These are phyloP conservation scores for Heritiera littoralis DNA, from an alignment of 345 rosid species.

Conservation along the genomic window DNA sequence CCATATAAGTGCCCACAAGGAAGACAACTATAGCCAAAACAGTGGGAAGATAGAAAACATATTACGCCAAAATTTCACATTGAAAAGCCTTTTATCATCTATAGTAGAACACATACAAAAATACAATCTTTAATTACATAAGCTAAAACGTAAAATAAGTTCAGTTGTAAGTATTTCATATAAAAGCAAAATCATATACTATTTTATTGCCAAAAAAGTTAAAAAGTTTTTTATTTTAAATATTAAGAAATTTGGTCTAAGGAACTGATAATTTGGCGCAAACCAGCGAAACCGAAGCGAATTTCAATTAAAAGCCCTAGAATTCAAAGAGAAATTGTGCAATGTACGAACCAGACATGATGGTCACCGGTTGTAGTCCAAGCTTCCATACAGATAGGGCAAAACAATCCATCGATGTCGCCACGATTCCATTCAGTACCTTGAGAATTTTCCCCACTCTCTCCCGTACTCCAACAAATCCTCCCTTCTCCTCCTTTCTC, in stretches of 20 bases:
- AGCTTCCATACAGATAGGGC: conserved; percentile 79
- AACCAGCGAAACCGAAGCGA: background rate
- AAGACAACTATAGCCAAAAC: conserved; percentile 58
- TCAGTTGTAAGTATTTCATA: background rate
- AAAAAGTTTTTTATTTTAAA: background rate
- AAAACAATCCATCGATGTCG: conserved; percentile 66
- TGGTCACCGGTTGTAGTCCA: conserved; percentile 74
- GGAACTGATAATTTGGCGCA: background rate
- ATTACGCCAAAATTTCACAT: conserved; percentile 5
- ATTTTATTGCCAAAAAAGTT: background rate
- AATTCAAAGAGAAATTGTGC: background rate
- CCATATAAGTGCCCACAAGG: conserved; percentile 96
- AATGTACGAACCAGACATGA: conserved; percentile 58
- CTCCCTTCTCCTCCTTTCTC: conserved; percentile 36
- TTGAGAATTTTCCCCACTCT: conserved; percentile 38
- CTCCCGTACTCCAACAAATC: conserved; percentile 32
- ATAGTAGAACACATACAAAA: background rate
- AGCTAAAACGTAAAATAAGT: background rate
- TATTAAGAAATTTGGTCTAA: background rate
- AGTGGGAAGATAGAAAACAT: conserved; percentile 1
- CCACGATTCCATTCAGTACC: conserved; percentile 46
- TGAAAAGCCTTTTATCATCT: too few relatives aligned
- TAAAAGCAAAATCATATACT: background rate
- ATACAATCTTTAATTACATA: background rate
- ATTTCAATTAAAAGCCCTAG: background rate